Percentiles rank a stretch among this genome's conserved stretches.
Conservation (phyloP, 228 moss, liverwort and hornwort species). For the Sphagnum magellanicum region DNA sequence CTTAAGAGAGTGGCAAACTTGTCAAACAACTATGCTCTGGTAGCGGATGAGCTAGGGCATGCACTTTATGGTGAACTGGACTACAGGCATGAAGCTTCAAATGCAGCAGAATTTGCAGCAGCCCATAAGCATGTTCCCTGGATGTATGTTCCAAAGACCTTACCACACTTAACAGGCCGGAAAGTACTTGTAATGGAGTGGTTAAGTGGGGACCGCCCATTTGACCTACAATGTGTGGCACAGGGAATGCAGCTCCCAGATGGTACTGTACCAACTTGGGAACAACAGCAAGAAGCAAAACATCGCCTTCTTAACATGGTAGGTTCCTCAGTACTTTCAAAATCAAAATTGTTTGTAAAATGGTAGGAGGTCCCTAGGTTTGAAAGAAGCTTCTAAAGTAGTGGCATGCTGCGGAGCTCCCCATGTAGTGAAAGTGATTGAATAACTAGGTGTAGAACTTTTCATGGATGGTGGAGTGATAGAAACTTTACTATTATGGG, state of each 20-base stretch:
- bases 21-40: constrained; percentile 71
- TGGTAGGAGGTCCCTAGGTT: no score
- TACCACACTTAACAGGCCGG: constrained; percentile 53
- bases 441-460: neutral
- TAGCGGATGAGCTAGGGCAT: constrained; percentile 89
- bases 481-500: neutral
- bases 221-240: constrained; percentile 63
- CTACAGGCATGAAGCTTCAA: constrained; percentile 74
- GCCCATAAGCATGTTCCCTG: constrained; percentile 57
- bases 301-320: constrained; percentile 75
- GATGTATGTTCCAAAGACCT: constrained; percentile 67
- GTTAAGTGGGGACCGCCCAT: constrained; percentile 83
- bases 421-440: no score
- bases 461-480: neutral
- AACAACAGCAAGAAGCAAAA: constrained; percentile 65
- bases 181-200: constrained; percentile 94
- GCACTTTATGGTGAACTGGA: constrained; percentile 97
- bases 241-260: constrained; percentile 37
- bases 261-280: constrained; percentile 39
- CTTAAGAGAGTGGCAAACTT: constrained; percentile 66
- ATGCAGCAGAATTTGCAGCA: constrained; percentile 62
- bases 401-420: no score
- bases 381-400: no score
- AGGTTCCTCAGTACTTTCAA: no score
- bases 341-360: no score